phyloP scores from a whole-genome alignment of 805 yeast genomes.

The Teunomyces stri region DNA sequence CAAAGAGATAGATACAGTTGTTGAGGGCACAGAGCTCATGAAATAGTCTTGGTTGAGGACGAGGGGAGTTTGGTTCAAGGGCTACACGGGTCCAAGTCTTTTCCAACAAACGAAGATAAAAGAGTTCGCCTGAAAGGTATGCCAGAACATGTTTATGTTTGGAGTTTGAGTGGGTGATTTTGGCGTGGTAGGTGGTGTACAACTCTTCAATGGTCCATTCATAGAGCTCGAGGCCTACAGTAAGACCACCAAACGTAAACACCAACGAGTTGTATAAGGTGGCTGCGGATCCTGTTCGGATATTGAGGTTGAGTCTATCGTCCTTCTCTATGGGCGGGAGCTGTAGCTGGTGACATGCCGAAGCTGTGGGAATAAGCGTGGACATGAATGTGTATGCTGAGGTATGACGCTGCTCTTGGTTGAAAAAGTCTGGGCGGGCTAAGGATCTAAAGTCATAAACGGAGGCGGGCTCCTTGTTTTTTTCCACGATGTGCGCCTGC shows the following conservation, averaged over 20 bases:
- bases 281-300: conserved; percentile 68
- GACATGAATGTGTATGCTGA: conserved; percentile 42
- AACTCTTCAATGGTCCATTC: conserved; percentile 40
- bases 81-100: conserved; percentile 52
- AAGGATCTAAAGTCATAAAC: neutral
- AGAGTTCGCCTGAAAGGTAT: conserved; percentile 62
- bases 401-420: no score
- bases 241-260: conserved; percentile 67
- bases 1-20: conserved; percentile 55
- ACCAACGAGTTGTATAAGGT: conserved; percentile 57
- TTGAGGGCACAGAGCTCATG: conserved; percentile 56
- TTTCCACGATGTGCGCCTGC: neutral
- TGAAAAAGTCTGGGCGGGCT: neutral
- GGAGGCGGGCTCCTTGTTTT: neutral
- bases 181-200: conserved; percentile 34
- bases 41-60: conserved; percentile 51
- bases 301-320: conserved; percentile 52
- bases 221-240: conserved; percentile 50
- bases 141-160: conserved; percentile 24
- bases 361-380: conserved; percentile 61
- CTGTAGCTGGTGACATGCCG: conserved; percentile 54
- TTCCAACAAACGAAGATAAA: conserved; percentile 57
- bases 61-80: conserved; percentile 11
- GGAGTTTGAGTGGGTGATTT: conserved; percentile 20
- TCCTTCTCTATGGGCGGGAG: conserved; percentile 56